These are phyloP conservation scores for Didymella lethalis DNA, from an alignment of 2,329 filamentous ascomycete genomes.

Conservation along the genomic window DNA sequence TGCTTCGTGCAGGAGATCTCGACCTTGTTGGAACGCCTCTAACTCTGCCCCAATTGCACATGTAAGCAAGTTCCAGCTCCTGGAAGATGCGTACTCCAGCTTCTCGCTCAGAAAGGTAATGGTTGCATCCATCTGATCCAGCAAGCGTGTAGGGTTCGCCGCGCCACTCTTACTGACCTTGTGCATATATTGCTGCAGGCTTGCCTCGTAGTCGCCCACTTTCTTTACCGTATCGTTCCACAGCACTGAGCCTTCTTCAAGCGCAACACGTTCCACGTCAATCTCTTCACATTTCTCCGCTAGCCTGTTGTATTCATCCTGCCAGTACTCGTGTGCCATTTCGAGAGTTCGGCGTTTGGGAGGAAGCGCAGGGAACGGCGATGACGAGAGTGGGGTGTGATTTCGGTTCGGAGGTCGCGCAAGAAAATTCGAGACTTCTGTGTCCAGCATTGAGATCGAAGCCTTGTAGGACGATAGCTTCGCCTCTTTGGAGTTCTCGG, in stretches of 20 bases:
- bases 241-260: constrained; percentile 71
- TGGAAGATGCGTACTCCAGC: constrained; percentile 64
- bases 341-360: constrained; percentile 71
- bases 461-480: constrained; percentile 75
- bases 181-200: constrained; percentile 65
- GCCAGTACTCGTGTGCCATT: constrained; percentile 77
- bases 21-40: constrained; percentile 70
- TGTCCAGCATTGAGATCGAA: constrained; percentile 71
- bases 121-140: constrained; percentile 63
- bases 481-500: constrained; percentile 71
- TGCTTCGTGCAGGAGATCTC: constrained; percentile 61
- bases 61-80: constrained; percentile 77
- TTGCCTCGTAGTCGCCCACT: constrained; percentile 71
- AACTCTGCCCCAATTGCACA: constrained; percentile 78
- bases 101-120: constrained; percentile 64
- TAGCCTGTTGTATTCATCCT: constrained; percentile 66
- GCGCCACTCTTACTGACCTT: constrained; percentile 27
- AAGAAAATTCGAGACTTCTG: constrained; percentile 67
- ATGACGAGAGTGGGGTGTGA: constrained; percentile 37
- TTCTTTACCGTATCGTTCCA: constrained; percentile 70
- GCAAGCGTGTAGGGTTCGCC: constrained; percentile 28
- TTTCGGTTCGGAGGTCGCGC: constrained; percentile 60
- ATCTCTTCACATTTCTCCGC: constrained; percentile 64
- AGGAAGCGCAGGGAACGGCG: constrained; percentile 67
- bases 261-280: constrained; percentile 68